phyloP scores from a whole-genome alignment of 139 green algal species.

The Axilococcus clingmanii region DNA sequence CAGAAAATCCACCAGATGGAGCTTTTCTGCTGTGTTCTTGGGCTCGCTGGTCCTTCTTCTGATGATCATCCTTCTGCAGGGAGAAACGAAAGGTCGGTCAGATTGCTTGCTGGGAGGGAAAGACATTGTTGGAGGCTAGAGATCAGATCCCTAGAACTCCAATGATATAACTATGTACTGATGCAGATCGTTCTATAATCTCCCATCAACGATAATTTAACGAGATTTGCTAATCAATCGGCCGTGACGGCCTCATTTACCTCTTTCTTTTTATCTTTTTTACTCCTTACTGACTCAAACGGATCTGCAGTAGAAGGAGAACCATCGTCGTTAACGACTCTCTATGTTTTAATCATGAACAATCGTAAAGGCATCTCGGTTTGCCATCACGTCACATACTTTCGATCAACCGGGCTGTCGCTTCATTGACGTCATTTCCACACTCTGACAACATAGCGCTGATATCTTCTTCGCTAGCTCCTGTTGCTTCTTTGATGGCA shows the following conservation, averaged over 20 bases:
- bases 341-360: not conserved
- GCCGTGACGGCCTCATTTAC: constrained; percentile 8
- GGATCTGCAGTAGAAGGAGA: constrained; percentile 25
- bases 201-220: not conserved
- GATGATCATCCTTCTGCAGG: constrained; percentile 1
- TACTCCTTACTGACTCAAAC: constrained; percentile 26
- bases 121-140: not conserved
- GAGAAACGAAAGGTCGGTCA: not conserved
- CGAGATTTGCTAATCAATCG: not conserved
- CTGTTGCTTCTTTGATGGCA: constrained; percentile 37
- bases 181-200: too few species aligned
- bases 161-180: too few species aligned
- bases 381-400: constrained; percentile 19
- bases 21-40: not conserved
- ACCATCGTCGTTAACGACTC: not conserved
- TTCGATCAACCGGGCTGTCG: constrained; percentile 38
- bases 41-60: constrained; percentile 1
- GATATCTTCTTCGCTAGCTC: constrained; percentile 39
- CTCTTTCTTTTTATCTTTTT: constrained; percentile 31
- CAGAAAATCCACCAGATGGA: not conserved
- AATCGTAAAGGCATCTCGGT: not conserved
- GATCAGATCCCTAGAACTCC: not conserved
- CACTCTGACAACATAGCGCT: constrained; percentile 33
- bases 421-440: constrained; percentile 45
- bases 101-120: not conserved